Evolutionary conservation across 345 rosid species (phyloP), one percentile per base, ranked within the genome.

Genomic region (Corchorus olitorius): DNA sequence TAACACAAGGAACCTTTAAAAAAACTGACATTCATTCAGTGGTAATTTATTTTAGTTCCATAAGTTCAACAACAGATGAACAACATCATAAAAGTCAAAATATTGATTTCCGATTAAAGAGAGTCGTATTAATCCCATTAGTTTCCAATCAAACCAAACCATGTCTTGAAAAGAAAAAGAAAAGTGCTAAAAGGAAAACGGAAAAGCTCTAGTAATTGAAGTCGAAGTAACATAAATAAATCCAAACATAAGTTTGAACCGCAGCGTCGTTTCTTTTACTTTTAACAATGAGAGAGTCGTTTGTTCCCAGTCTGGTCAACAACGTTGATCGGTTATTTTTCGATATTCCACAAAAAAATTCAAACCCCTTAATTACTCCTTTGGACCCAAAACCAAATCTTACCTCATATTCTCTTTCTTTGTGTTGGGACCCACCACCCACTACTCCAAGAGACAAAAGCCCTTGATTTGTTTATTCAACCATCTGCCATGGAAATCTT

Each of bases 381-480:
- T 6, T 41, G 49, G 78, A 74, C 55, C 55, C 43, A 49, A 14
- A 19, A 49, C 14, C 35, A 46, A 34, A 35, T 53, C 46, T 53
- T 16, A 19, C 13, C 58, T 27, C 19, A 15, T 63, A 34, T 20
- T 22, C 65, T 70, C 59, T 45, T 60, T 70, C 59, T 45, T 60
- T 7, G 15, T 0, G 0, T 0, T 37, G 78, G 86, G 85, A 1
- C 80, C 86, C 80, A 59, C 43, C 34, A 20, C 63, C 74, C 72
- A 67, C 60, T 46, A 60, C 39, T 59, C 16, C 0, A 63, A 80
- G 73, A 77, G 80, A 76, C 84, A 83, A 77, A 27, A 14, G 48
- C 66, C 75, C 67, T 75, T 76, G 79, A 82, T 84, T 82, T 80
- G 74, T 74, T 77, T 74, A 75, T 80, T 76, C 80, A 46, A 64